A percentile compares a stretch with the other conserved stretches of the same genome.
Conservation (phyloP, 2,329 filamentous ascomycete species). For the Ceratocystis harringtonii region DNA sequence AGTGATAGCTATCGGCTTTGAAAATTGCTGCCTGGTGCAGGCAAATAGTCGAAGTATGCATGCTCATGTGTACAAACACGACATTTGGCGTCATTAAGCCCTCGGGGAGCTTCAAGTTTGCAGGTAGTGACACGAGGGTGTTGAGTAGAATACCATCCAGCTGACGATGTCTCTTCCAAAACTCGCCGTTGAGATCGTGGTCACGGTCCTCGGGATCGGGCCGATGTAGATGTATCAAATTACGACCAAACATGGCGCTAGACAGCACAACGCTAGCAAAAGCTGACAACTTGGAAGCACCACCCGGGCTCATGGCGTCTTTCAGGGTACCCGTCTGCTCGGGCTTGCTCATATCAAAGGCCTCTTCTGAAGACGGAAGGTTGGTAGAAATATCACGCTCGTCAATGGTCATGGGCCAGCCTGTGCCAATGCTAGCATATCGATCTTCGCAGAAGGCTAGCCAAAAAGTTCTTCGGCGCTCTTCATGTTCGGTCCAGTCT, state of each 20-base stretch:
- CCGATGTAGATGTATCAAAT: slow-evolving; percentile 79
- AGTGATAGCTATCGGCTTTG: slow-evolving; percentile 79
- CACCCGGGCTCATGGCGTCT: slow-evolving; percentile 54
- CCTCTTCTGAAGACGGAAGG: slow-evolving; percentile 69
- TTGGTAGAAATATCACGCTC: slow-evolving; percentile 82
- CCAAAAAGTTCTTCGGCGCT: slow-evolving; percentile 87
- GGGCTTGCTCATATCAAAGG: slow-evolving; percentile 65
- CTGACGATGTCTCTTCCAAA: slow-evolving; percentile 83
- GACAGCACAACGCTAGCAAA: slow-evolving; percentile 71
- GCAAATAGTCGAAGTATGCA: slow-evolving; percentile 92
- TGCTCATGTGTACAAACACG: slow-evolving; percentile 90
- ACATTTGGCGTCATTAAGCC: slow-evolving; percentile 69
- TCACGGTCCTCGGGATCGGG: slow-evolving; percentile 69
- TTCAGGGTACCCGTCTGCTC: slow-evolving; percentile 55
- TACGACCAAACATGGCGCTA: slow-evolving; percentile 81
- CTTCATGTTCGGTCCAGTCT: slow-evolving; percentile 90
- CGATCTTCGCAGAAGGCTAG: slow-evolving; percentile 81
- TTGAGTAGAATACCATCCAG: slow-evolving; percentile 86
- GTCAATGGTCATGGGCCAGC: slow-evolving; percentile 91
- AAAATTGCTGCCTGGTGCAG: slow-evolving; percentile 97
- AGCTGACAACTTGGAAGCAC: slow-evolving; percentile 58
- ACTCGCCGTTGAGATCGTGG: slow-evolving; percentile 76
- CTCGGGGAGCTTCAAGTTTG: slow-evolving; percentile 60
- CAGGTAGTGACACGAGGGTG: slow-evolving; percentile 69
- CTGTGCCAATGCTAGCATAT: slow-evolving; percentile 89